phyloP scores from a whole-genome alignment of 805 yeast species.

The Kluyveromyces dobzhanskii region DNA sequence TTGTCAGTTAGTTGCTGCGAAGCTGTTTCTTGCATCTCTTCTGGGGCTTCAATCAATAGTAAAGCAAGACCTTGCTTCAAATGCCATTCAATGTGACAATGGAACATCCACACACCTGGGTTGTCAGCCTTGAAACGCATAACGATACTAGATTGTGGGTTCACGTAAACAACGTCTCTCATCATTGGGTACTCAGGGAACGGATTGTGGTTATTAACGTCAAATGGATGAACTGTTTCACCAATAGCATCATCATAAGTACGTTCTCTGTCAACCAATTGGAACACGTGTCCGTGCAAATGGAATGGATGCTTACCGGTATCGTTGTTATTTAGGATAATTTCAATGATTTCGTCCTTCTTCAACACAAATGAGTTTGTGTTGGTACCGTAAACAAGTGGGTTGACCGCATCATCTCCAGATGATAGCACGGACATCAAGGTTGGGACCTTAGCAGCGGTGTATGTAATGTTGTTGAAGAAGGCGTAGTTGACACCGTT shows the following conservation, averaged over 20 bases:
- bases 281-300: constrained; percentile 84
- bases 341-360: constrained; percentile 52
- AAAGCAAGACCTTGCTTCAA: constrained; percentile 74
- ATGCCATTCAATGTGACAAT: constrained; percentile 86
- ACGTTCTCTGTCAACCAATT: constrained; percentile 64
- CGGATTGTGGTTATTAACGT: constrained; percentile 39
- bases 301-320: constrained; percentile 97
- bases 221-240: constrained; percentile 47
- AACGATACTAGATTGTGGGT: constrained; percentile 60
- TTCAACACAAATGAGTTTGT: constrained; percentile 66
- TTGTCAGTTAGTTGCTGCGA: constrained; percentile 53
- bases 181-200: constrained; percentile 54
- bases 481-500: constrained; percentile 94
- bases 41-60: constrained; percentile 64
- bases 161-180: constrained; percentile 66
- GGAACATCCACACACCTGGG: constrained; percentile 94
- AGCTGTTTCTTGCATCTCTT: constrained; percentile 44
- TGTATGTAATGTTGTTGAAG: constrained; percentile 79
- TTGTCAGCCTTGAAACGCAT: constrained; percentile 72
- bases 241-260: constrained; percentile 45
- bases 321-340: constrained; percentile 78
- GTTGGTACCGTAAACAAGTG: constrained; percentile 63
- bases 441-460: constrained; percentile 78
- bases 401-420: constrained; percentile 48
- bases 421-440: constrained; percentile 71